Base-by-base conservation (phyloP, 371 early-diverging fungal species). In the Actinomortierella wolfii region DNA sequence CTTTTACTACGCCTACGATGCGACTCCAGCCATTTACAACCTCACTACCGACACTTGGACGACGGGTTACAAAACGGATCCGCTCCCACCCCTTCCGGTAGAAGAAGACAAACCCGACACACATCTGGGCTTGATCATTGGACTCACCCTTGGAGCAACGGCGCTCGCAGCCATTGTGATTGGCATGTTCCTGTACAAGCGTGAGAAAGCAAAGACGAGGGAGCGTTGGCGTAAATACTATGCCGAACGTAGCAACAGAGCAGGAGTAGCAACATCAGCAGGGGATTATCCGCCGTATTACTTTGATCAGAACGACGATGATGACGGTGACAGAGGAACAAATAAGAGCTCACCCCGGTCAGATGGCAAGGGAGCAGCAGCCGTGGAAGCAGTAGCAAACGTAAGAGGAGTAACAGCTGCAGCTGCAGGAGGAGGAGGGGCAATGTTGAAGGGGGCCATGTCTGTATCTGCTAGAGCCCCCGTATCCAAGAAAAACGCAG, bases 141-240 rank as follows among this genome's bases (percentile, higher is more conserved):
- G 57, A 25, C 28, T 63, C 17, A 40, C 53, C n/a, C 56, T 58
- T 26, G 45, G 56, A 11, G 47, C 34, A 1, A 21, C 45, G 6
- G 55, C 49, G 0, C 3, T 65, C 15, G 56, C n/a, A 1, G 51
- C 59, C 4, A n/a, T 54, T 8, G 11, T 9, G 4, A 13, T 29
- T 7, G 59, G 65, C 2, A 18, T 58, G 26, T 28, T 54, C 17
- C 56, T 65, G 23, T 59, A 66, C 23, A 44, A 51, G 15, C 56
- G 55, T 2, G 59, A 64, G 23, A 57, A 57, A 50, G 47, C 51
- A 20, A 64, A 64, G 28, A 13, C 64, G 11, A 34, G 3, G 24
- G 47, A 42, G 4, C 7, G 34, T 34, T 34, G 34, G 34, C 34
- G 34, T 11, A 11, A 34, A 11, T 34, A 34, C 34, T 34, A 34